Evolutionary conservation across 2,329 filamentous ascomycete species (phyloP), one percentile per base, ranked within the genome.

Genomic region (Ophiostoma sp.): DNA sequence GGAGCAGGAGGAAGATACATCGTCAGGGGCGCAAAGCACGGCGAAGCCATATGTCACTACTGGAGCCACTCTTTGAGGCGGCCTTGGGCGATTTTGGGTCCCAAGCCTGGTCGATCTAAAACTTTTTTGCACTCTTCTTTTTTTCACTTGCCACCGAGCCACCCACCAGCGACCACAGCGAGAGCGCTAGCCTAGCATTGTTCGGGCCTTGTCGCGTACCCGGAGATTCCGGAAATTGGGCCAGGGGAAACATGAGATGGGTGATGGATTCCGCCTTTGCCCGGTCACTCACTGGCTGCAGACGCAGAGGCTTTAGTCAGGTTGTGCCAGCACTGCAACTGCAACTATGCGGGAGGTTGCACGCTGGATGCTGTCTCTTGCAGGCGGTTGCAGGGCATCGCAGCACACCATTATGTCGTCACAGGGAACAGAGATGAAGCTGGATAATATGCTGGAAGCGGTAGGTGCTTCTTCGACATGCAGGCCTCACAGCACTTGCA

Each of bases 141-240:
- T 52, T 57, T 68, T 57, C 28, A 39, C 36, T 63, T 61, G 69
- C 52, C 57, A 55, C 61, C 42, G 15, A 48, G 42, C 45, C 57
- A 64, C 36, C 8, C n/a, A n/a, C 28, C 59, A 42, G 33, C 59
- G n/a, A 31, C 22, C 28, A 68, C 42, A 50, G 15, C 4, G 12
- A 48, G 17, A 22, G 19, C 55, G 5, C 39, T 55, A 68, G 48
- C 69, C n/a, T 31, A 66, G 45, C 25, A 33, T 55, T 55, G 50
- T 28, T 39, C 50, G 61, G 61, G 59, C 33, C 59, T 45, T 70
- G 68, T 73, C 48, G 69, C 33, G 63, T 22, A 69, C 61, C 73
- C 73, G 73, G 73, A 72, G 50, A 70, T 66, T 70, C 73, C 73
- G 73, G 73, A 74, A 74, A 72, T 74, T 74, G 73, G 64, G 70